phyloP scores from a whole-genome alignment of 495 filamentous ascomycete species.

The Podospora pseudoanserina region DNA sequence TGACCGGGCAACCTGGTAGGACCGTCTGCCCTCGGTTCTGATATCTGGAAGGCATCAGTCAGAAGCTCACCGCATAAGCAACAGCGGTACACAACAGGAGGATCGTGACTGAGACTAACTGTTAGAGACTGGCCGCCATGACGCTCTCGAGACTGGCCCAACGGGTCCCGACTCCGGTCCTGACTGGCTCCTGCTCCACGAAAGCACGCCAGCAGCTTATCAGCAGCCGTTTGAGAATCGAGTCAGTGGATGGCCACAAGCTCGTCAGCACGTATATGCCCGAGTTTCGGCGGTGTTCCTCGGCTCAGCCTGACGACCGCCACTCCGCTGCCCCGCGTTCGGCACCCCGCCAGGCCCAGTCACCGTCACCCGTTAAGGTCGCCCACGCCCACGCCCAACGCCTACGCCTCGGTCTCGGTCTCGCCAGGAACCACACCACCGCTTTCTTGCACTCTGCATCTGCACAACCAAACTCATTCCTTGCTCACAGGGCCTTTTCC shows the following conservation, averaged over 20 bases:
- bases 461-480: background rate
- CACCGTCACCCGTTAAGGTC: background rate
- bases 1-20: background rate
- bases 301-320: slow-evolving; percentile 15
- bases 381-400: background rate
- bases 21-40: background rate
- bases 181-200: background rate
- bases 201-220: slow-evolving; percentile 4
- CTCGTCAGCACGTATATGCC: background rate
- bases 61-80: background rate
- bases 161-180: slow-evolving; percentile 2
- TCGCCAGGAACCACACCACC: slow-evolving; percentile 12
- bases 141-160: slow-evolving; percentile 15
- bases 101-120: background rate
- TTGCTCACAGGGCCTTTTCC: slow-evolving; percentile 28
- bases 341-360: slow-evolving; percentile 6
- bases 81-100: background rate
- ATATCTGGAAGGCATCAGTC: background rate
- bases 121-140: slow-evolving; percentile 7
- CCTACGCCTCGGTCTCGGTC: background rate
- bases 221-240: background rate
- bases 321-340: slow-evolving; percentile 22
- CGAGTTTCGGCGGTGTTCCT: slow-evolving; percentile 18
- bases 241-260: slow-evolving; percentile 11
- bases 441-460: slow-evolving; percentile 15